Base-by-base conservation (phyloP, 1,139 yeast species). In the Sugiyamaella japonica region DNA sequence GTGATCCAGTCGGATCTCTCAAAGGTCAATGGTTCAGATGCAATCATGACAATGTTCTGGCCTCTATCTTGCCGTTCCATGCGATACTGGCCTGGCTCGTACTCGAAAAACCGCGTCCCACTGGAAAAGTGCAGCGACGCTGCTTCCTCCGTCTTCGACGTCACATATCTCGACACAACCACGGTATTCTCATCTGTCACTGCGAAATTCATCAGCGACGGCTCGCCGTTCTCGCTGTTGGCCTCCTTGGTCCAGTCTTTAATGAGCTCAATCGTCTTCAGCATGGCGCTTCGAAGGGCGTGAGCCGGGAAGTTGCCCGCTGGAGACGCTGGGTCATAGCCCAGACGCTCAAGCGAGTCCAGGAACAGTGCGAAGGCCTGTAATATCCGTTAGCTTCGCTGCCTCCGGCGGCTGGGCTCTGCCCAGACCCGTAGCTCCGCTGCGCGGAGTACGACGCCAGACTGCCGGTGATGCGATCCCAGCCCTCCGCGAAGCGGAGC, bases 1-100 rank as follows among this genome's bases (percentile, higher is more conserved):
- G 97, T 86, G 56, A 93, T 87, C 99, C 99, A 93, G 72, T 93
- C 99, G 40, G 93, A 93, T 56, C 99, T 76, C 73, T 93, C 98
- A 71, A 93, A 93, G 0, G 99, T 93, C 56, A 93, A 76, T 0
- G 99, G 99, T 67, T 93, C 99, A 36, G 96, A 86, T 1, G 99
- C 97, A 44, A 93, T 89, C 84, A 93, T 87, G n/a, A 93, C 86
- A 37, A 93, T 93, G 70, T 89, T 93, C 69, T 91, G 98, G 7
- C 95, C 88, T 51, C 97, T 78, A 70, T 91, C 96, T 57, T 89
- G 76, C 51, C 99, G 78, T 70, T 93, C 97, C 97, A 93, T 90
- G 64, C 89, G 82, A 74, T 89, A 93, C 63, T 89, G 86, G 34
- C 76, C 77, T 0, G 96, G 97, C 57, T 83, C 87, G 66, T 87